Evolutionary conservation across 495 filamentous ascomycete species (phyloP), one percentile per base, ranked within the genome.

Genomic region (Extremus antarcticus): DNA sequence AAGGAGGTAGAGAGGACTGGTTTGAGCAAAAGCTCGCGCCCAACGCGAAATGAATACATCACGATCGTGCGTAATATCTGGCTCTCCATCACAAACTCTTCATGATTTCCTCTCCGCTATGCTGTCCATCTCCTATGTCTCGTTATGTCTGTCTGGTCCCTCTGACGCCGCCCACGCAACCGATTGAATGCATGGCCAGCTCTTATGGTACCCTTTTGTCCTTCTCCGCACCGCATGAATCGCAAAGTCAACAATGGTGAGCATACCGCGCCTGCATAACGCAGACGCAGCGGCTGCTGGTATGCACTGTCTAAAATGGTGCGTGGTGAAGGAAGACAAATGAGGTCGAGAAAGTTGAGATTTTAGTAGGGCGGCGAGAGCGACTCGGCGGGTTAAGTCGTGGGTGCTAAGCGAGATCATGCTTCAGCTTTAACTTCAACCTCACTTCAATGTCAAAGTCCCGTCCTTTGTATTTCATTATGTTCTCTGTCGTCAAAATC

Each of bases 111-210:
- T 32, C 53, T 11, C 7, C 8, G 19, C 48, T 23, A 2, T 25
- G 10, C 45, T 20, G 7, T 24, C 24, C 43, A 46, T 24, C 24
- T 55, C 22, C 7, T 1, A 7, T 13, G 29, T 4, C 7, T 35
- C 7, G 1, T 48, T 20, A 25, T 29, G 24, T 16, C 17, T 62
- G 59, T 62, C 25, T 11, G 50, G 43, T 58, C 32, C 59, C 55
- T 62, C 55, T 62, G 59, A 62, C 59, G 46, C 59, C 59, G 59
- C 59, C 59, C 50, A 48, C 39, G 47, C 55, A 58, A 62, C 58
- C 43, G 47, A 40, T 15, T 2, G 38, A 39, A 53, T 57, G 50
- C 51, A 20, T 51, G 49, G 58, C 58, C 58, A 61, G 58, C 52
- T 61, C 58, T 61, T 57, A 61, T 57, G 54, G 58, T 15, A 60